These are phyloP conservation scores for Blechomonas ayalai DNA, from an alignment of 208 protist species.

Conservation along the genomic window DNA sequence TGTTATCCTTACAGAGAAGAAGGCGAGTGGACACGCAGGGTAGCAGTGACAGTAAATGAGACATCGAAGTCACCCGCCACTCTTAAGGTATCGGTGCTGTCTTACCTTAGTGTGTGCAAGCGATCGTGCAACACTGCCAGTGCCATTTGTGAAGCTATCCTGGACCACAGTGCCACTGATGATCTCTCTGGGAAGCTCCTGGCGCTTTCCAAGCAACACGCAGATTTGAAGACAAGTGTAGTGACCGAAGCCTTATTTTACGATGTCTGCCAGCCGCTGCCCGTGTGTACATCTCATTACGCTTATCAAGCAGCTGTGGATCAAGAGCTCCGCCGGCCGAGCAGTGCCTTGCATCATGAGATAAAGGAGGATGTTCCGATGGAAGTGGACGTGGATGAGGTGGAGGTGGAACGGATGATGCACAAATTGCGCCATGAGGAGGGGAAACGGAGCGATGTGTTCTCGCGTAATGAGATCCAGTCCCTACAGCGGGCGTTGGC, in stretches of 20 bases:
- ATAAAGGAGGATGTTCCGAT: conserved; percentile 22
- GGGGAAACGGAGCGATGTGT: conserved; percentile 38
- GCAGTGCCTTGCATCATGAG: conserved; percentile 2
- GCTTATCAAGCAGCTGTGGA: not conserved
- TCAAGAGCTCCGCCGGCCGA: not conserved
- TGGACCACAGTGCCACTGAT: conserved; percentile 21
- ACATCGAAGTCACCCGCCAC: not conserved
- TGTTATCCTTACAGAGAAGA: conserved; percentile 57
- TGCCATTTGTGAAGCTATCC: conserved; percentile 18
- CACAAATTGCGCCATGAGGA: conserved; percentile 41
- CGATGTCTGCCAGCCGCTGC: not conserved
- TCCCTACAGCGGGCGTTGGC: conserved; percentile 41
- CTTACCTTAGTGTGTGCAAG: conserved; percentile 9
- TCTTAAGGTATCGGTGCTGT: not conserved
- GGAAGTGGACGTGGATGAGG: conserved; percentile 37
- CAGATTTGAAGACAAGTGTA: not conserved
- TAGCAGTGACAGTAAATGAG: too few relatives aligned
- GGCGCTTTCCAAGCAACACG: not conserved
- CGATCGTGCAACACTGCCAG: conserved; percentile 18
- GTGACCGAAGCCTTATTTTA: not conserved
- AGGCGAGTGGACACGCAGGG: conserved; percentile 65
- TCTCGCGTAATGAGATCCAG: conserved; percentile 53
- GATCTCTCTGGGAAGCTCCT: conserved; percentile 5
- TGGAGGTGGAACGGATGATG: conserved; percentile 72
- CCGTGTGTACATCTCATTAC: not conserved